Evolutionary conservation across 352 stramenopile genomes (phyloP), one percentile per base, ranked within the genome.

Genomic region (Elongisporangium senticosum): DNA sequence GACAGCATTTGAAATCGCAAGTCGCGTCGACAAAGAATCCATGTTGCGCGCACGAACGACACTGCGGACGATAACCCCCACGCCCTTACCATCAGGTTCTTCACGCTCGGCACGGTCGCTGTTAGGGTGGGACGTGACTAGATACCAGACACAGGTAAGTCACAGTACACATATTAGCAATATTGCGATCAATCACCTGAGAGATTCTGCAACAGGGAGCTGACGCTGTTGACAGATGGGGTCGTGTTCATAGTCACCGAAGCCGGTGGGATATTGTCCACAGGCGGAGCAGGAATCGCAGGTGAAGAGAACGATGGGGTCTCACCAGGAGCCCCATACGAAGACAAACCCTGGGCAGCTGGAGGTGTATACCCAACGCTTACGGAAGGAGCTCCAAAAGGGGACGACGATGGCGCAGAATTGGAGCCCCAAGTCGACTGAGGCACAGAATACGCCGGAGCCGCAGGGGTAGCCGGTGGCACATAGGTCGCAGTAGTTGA

Each of bases 1-100:
- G 24, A 94, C 69, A 0, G 78, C 82, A 11, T 68, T 72, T 3
- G 84, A 89, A 53, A 94, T 94, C 63, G 77, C 71, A 28, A 91
- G 56, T n/a, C 77, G 77, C 24, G 83, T 84, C 24, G 71, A 75
- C 17, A 94, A 48, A 40, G 82, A 86, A 61, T 92, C 81, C 80
- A 94, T 91, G 59, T 87, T 81, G 8, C 82, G 82, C 24, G 80
- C 63, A 6, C 63, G 67, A 7, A 76, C 55, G 21, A 92, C 68
- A 26, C 70, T 73, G 53, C 72, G 77, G 40, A 94, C 72, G n/a
- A 53, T 58, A 20, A 94, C 69, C 22, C 84, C 82, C 0, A 65
- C 61, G 17, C 84, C 84, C 17, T 71, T 83, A 7, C 84, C 84
- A 61, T 90, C 79, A 1, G 71, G 75, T 62, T 94, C 84, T 17